A percentile compares a stretch with the other conserved stretches of the same genome.
These are phyloP conservation scores for Aspergillus sp. DNA, from an alignment of 2,329 filamentous ascomycete genomes.

Conservation along the genomic window DNA sequence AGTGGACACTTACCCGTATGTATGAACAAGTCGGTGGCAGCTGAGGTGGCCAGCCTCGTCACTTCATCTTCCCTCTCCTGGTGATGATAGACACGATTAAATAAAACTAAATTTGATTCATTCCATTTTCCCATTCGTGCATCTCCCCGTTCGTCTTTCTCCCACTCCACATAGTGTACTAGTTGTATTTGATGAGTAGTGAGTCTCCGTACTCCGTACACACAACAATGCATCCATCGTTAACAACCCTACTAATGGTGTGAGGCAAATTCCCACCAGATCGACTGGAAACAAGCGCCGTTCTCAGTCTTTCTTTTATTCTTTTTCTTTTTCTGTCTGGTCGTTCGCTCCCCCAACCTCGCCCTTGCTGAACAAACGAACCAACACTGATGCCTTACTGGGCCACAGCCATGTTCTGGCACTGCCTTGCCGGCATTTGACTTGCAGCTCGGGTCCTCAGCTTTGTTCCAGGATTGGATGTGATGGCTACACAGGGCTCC, in stretches of 20 bases:
- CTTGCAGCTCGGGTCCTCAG: not conserved
- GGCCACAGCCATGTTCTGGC: not conserved
- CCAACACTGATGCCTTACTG: not conserved
- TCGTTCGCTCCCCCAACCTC: not conserved
- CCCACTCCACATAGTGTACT: not conserved
- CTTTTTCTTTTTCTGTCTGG: too few relatives aligned
- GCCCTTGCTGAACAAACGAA: not conserved
- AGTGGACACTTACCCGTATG: not conserved
- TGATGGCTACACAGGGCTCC: conserved; percentile 1
- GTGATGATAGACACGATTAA: not conserved
- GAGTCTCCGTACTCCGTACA: not conserved
- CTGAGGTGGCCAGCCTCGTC: conserved; percentile 12
- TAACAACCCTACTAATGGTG: not conserved
- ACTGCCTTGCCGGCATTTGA: not conserved
- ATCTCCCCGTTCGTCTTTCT: conserved; percentile 9
- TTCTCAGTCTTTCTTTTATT: not conserved
- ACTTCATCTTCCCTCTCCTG: not conserved
- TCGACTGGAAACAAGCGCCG: not conserved
- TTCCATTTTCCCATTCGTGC: not conserved
- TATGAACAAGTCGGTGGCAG: not conserved
- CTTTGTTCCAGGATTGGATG: conserved; percentile 1
- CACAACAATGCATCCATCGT: not conserved
- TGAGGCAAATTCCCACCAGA: not conserved
- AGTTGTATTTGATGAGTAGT: too few relatives aligned
- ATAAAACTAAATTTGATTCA: not conserved